Percentiles rank a stretch among this genome's conserved stretches.
phyloP scores from a whole-genome alignment of 2,329 filamentous ascomycete species.

The Nigrospora oryzae region DNA sequence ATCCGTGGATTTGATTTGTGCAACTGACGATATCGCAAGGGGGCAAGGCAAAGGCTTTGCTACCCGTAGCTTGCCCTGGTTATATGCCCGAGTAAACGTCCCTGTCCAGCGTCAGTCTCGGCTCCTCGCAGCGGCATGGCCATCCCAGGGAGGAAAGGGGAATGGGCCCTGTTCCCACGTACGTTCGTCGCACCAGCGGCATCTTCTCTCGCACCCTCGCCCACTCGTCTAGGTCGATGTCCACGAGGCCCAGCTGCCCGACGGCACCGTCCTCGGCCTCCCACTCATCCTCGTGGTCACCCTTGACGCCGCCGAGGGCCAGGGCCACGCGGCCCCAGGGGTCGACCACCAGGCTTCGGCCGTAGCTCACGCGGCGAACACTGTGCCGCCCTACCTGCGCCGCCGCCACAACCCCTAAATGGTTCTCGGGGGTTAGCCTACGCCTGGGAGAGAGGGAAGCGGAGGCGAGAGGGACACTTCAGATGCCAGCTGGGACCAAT shows the following conservation, averaged over 20 bases:
- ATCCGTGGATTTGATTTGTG: too few relatives aligned
- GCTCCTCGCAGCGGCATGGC: too few relatives aligned
- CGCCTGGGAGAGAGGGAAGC: too few relatives aligned
- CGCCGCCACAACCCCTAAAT: conserved; percentile 59
- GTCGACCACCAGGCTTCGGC: conserved; percentile 75
- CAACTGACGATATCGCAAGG: too few relatives aligned
- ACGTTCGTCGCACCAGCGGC: conserved; percentile 44
- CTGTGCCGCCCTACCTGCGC: conserved; percentile 68
- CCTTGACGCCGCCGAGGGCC: conserved; percentile 45
- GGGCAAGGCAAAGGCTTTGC: too few relatives aligned
- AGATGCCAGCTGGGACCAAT: too few relatives aligned
- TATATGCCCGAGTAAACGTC: conserved; percentile 17
- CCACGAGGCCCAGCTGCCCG: conserved; percentile 45
- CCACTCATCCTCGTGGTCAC: conserved; percentile 24
- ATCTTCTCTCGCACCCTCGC: conserved; percentile 40
- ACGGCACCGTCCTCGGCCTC: conserved; percentile 24
- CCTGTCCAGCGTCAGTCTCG: conserved; percentile 3
- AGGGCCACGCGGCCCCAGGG: conserved; percentile 76
- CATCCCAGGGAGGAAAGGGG: neutral
- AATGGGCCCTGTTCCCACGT: conserved; percentile 20
- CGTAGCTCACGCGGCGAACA: conserved; percentile 67
- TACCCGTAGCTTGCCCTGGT: too few relatives aligned
- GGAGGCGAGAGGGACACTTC: too few relatives aligned
- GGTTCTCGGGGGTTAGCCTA: too few relatives aligned
- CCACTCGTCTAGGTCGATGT: conserved; percentile 40